Evolutionary conservation across 441 rosid species (phyloP).

Genomic region (Breynia disticha): DNA sequence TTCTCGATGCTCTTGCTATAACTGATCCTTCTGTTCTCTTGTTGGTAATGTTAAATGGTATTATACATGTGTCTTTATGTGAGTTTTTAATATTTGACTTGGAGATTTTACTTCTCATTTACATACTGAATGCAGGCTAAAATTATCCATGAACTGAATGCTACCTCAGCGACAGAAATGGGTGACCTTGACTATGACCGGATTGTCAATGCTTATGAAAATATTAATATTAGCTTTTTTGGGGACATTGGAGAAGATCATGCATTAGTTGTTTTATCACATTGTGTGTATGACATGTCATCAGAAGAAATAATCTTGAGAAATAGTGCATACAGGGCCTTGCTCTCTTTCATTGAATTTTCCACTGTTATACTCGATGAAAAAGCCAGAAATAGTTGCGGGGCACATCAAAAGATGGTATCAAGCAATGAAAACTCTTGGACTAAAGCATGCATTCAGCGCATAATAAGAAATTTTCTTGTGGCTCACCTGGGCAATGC

Average conservation of each 20-base stretch:
- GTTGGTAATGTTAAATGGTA: conserved; percentile 38
- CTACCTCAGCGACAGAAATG: conserved; percentile 61
- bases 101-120: conserved; percentile 1
- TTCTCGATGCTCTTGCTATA: conserved; percentile 64
- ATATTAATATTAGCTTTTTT: conserved; percentile 49
- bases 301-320: conserved; percentile 67
- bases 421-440: conserved; percentile 34
- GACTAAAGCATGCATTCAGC: conserved; percentile 44
- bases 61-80: conserved; percentile 1
- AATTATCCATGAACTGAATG: conserved; percentile 52
- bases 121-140: conserved; percentile 52
- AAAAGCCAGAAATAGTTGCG: conserved; percentile 23
- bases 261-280: conserved; percentile 62
- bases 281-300: conserved; percentile 66
- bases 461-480: conserved; percentile 49
- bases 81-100: background rate
- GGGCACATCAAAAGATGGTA: conserved; percentile 22
- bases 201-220: conserved; percentile 58
- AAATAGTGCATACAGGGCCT: conserved; percentile 62
- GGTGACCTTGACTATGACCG: conserved; percentile 82
- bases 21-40: conserved; percentile 49
- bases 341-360: conserved; percentile 74
- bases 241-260: conserved; percentile 44
- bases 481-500: conserved; percentile 67
- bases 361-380: conserved; percentile 38